Conservation (phyloP, 345 rosid genomes). For the Bruguiera sexangula region DNA sequence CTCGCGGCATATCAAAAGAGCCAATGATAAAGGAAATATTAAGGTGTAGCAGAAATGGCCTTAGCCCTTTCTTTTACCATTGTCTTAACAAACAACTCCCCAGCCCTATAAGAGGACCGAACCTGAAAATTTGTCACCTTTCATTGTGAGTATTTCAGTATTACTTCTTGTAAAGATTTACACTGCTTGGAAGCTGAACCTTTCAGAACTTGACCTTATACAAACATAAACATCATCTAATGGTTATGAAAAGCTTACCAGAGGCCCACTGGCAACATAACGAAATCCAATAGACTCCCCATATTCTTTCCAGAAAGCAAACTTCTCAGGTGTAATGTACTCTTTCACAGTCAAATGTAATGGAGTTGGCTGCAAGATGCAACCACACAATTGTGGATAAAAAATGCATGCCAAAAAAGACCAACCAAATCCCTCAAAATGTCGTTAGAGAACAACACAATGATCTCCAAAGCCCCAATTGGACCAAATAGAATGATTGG, state of each 20-base stretch:
- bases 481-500: neutral
- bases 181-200: neutral
- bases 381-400: neutral
- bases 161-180: neutral
- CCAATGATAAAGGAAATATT: slow-evolving; percentile 1
- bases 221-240: neutral
- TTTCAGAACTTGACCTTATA: neutral
- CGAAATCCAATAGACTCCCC: slow-evolving; percentile 97
- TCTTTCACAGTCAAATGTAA: slow-evolving; percentile 93
- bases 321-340: slow-evolving; percentile 89
- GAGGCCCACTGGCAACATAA: slow-evolving; percentile 93
- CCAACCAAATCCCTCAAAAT: neutral
- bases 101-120: slow-evolving; percentile 92
- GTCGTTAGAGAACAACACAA: neutral
- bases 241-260: slow-evolving; percentile 48
- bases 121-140: slow-evolving; percentile 46
- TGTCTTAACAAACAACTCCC: slow-evolving; percentile 88
- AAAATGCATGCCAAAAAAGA: neutral
- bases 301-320: slow-evolving; percentile 86
- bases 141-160: neutral
- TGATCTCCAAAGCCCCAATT: neutral
- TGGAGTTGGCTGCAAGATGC: slow-evolving; percentile 80
- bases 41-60: slow-evolving; percentile 9
- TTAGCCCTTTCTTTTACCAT: slow-evolving; percentile 73
- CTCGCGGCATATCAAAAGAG: neutral